phyloP scores from a whole-genome alignment of 805 yeast species.

The Monosporozyma servazzii region DNA sequence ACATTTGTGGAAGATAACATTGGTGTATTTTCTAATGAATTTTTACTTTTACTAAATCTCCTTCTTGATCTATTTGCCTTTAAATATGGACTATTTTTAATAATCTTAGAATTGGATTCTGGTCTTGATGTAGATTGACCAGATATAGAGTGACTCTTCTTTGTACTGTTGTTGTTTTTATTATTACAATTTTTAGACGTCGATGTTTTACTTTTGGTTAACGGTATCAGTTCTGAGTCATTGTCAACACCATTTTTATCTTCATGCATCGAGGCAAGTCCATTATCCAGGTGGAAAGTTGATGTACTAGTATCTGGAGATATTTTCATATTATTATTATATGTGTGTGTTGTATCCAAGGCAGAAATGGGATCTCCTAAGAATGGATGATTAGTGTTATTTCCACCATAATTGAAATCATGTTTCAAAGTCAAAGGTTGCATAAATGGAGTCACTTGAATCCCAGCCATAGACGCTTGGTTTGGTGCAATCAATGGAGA shows the following conservation, averaged over 20 bases:
- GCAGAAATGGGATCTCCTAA: conserved; percentile 48
- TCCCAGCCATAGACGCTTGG: conserved; percentile 1
- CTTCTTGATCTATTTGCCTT: conserved; percentile 11
- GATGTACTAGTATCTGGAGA: conserved; percentile 1
- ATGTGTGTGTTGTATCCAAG: background rate
- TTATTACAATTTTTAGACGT: background rate
- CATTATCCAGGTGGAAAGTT: conserved; percentile 1
- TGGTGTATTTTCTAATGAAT: background rate
- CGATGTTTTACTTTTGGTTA: background rate
- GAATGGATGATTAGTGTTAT: conserved; percentile 27
- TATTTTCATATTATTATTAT: conserved; percentile 1
- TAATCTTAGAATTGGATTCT: conserved; percentile 20
- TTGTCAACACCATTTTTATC: background rate
- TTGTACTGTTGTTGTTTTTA: background rate
- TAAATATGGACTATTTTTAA: conserved; percentile 28
- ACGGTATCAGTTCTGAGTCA: background rate
- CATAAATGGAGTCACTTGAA: conserved; percentile 11
- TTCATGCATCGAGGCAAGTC: background rate
- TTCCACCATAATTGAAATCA: background rate
- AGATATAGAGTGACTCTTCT: background rate
- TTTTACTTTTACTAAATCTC: conserved; percentile 3
- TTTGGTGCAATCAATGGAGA: conserved; percentile 10
- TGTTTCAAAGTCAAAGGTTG: conserved; percentile 4
- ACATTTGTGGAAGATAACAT: background rate
- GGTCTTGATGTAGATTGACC: background rate